phyloP scores from a whole-genome alignment of 352 stramenopile genomes.

The Globisporangium spinosum region DNA sequence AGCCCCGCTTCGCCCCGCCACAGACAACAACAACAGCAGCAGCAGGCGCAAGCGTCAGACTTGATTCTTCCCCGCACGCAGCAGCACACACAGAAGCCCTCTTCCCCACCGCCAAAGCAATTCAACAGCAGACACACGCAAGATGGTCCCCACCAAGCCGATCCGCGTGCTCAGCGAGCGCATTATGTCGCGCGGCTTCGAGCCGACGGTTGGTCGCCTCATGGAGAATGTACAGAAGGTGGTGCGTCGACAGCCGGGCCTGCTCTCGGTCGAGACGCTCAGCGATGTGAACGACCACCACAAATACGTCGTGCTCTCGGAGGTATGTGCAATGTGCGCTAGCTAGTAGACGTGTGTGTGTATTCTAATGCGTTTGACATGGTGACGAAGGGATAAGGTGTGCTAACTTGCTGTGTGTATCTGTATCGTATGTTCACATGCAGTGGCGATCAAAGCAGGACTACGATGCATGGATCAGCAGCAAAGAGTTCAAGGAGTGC shows the following conservation, averaged over 20 bases:
- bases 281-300: slow-evolving; percentile 82
- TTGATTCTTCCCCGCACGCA: slow-evolving; percentile 1
- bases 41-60: slow-evolving; percentile 1
- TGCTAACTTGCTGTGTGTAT: slow-evolving; percentile 5
- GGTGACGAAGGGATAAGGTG: neutral
- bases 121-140: neutral
- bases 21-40: neutral
- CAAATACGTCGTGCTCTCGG: slow-evolving; percentile 85
- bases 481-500: slow-evolving; percentile 77
- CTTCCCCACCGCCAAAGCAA: neutral
- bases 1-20: neutral
- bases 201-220: slow-evolving; percentile 70
- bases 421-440: slow-evolving; percentile 11
- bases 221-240: slow-evolving; percentile 83
- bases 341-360: neutral
- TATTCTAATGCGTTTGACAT: too few relatives aligned
- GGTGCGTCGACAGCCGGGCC: slow-evolving; percentile 64
- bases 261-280: slow-evolving; percentile 80
- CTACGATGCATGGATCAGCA: slow-evolving; percentile 74
- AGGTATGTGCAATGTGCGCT: slow-evolving; percentile 35
- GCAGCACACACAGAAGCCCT: neutral
- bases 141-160: slow-evolving; percentile 43
- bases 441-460: slow-evolving; percentile 81
- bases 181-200: slow-evolving; percentile 81
- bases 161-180: slow-evolving; percentile 82